Conservation (phyloP, 2,329 filamentous ascomycete genomes). For the Blastomyces percursus region DNA sequence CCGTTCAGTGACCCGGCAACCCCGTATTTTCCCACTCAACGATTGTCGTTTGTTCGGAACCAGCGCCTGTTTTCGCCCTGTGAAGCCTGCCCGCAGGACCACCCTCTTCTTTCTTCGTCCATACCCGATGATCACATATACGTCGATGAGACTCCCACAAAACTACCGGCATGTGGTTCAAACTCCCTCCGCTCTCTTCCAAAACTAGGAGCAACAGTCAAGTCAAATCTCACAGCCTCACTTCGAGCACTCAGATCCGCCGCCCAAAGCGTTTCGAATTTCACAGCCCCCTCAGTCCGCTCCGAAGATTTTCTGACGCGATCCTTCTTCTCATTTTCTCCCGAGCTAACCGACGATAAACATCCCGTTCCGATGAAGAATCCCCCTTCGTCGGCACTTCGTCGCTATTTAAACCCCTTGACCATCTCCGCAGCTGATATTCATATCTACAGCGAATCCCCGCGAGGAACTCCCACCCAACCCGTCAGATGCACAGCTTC, state of each 20-base stretch:
- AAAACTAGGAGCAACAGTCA: conserved; percentile 42
- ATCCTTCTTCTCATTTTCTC: conserved; percentile 46
- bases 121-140: conserved; percentile 12
- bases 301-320: conserved; percentile 51
- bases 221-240: conserved; percentile 53
- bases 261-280: conserved; percentile 50
- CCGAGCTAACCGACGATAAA: conserved; percentile 49
- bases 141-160: conserved; percentile 15
- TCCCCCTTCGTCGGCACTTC: conserved; percentile 45
- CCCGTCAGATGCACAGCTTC: conserved; percentile 38
- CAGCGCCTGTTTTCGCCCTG: conserved; percentile 41
- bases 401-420: conserved; percentile 51
- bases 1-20: conserved; percentile 37
- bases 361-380: conserved; percentile 45
- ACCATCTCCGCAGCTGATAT: conserved; percentile 37
- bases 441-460: conserved; percentile 34
- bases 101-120: conserved; percentile 43
- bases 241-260: conserved; percentile 51
- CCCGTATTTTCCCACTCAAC: conserved; percentile 31
- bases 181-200: conserved; percentile 27
- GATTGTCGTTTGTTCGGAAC: conserved; percentile 30
- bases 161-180: conserved; percentile 22
- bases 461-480: conserved; percentile 23
- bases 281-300: conserved; percentile 42
- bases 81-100: conserved; percentile 46